Evolutionary conservation across 1,284 basidiomycete genomes (phyloP), one percentile per base, ranked within the genome.

Genomic region (Takashimella koratensis): DNA sequence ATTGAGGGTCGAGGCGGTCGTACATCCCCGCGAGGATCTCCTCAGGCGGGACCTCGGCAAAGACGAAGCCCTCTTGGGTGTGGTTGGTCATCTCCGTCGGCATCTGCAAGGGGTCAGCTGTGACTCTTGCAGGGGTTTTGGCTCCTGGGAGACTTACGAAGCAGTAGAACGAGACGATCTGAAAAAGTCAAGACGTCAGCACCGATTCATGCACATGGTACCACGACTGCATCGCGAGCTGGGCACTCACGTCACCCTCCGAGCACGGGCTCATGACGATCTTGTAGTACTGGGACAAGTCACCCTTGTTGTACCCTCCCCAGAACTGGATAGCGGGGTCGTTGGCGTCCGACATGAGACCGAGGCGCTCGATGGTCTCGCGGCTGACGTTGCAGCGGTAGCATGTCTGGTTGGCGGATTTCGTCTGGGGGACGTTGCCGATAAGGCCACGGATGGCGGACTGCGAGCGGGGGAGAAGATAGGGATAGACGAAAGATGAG

Each of bases 251-350:
- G 27, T 71, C 62, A 42, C 67, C 70, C 39, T 58, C 67, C 4
- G 67, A 64, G 52, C 72, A 74, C 0, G 74, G 74, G 43, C 59
- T 62, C 70, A 76, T 73, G 57, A 76, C 75, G 47, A 76, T 74
- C 63, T 76, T 76, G 66, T 73, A 75, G 64, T 71, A 75, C 6
- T 45, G 50, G 49, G 36, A 57, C 22, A 64, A 54, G 47, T 62
- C 63, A 52, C 65, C 65, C 57, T 64, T 66, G 52, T 59, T 52
- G 53, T 61, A 64, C 8, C 75, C 75, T 21, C 75, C 75, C 75
- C 75, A 76, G 67, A 73, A 76, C 58, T 76, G 74, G 41, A 71
- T 73, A 12, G 72, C 70, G 12, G 70, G 71, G 47, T 68, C 65
- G 20, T 65, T 61, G 27, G 75, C 68, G 56, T 72, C 71, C 24